Percentiles rank a stretch among this genome's conserved stretches.
phyloP scores from a whole-genome alignment of 805 yeast genomes.

The Babjeviella inositovora region DNA sequence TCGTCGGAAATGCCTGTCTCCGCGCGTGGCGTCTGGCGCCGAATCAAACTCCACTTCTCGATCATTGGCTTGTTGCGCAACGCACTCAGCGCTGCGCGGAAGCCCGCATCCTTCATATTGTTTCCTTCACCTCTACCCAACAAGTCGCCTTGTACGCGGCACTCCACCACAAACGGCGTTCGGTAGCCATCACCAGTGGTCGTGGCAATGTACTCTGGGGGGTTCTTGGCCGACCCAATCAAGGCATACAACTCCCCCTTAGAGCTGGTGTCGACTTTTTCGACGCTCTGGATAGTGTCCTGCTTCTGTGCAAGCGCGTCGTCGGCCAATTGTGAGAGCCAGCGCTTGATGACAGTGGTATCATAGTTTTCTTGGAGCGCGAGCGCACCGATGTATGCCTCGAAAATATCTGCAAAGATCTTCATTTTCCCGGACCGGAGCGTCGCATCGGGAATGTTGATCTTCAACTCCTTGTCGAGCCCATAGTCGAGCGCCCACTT shows the following conservation, averaged over 20 bases:
- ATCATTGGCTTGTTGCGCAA: slow-evolving; percentile 38
- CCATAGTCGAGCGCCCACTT: slow-evolving; percentile 60
- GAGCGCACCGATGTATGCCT: slow-evolving; percentile 86
- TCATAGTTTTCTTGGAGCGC: slow-evolving; percentile 37
- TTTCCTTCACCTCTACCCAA: slow-evolving; percentile 63
- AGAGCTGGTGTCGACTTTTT: slow-evolving; percentile 43
- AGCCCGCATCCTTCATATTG: slow-evolving; percentile 63
- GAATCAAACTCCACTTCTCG: slow-evolving; percentile 42
- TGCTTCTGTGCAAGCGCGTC: slow-evolving; percentile 18
- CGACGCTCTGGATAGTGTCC: slow-evolving; percentile 8
- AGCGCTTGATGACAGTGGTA: slow-evolving; percentile 28
- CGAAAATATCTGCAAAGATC: slow-evolving; percentile 77
- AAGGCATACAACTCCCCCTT: slow-evolving; percentile 64
- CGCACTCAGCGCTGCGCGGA: slow-evolving; percentile 75
- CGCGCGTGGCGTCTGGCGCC: slow-evolving; percentile 36
- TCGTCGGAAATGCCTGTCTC: slow-evolving; percentile 12
- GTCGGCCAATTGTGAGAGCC: slow-evolving; percentile 38
- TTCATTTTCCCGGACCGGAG: slow-evolving; percentile 44
- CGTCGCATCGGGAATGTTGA: slow-evolving; percentile 26
- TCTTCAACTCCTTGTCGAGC: slow-evolving; percentile 37
- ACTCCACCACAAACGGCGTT: slow-evolving; percentile 42
- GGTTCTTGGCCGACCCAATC: slow-evolving; percentile 59
- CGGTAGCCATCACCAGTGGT: slow-evolving; percentile 26
- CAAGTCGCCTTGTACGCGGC: slow-evolving; percentile 44
- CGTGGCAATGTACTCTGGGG: slow-evolving; percentile 39